These are phyloP conservation scores for Ogataea salicorniae DNA, from an alignment of 805 yeast genomes.

Conservation along the genomic window DNA sequence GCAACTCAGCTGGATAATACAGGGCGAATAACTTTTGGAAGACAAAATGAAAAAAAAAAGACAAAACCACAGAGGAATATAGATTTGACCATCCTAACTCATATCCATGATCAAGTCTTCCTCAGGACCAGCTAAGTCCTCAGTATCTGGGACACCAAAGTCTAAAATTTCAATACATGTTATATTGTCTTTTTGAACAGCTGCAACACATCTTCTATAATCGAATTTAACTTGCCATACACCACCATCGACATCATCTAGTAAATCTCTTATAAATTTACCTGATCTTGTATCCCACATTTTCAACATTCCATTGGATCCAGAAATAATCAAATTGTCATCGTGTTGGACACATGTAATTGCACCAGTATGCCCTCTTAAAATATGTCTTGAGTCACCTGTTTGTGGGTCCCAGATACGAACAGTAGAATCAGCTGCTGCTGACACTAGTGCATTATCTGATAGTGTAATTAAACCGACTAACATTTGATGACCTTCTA, in stretches of 20 bases:
- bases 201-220: constrained; percentile 80
- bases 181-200: constrained; percentile 64
- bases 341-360: constrained; percentile 93
- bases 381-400: constrained; percentile 58
- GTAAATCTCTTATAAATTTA: constrained; percentile 62
- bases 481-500: constrained; percentile 84
- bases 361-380: constrained; percentile 80
- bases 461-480: constrained; percentile 84
- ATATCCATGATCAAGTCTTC: constrained; percentile 11
- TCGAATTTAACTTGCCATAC: constrained; percentile 95
- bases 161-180: constrained; percentile 84
- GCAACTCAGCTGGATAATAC: too few species aligned
- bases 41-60: too few species aligned
- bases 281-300: constrained; percentile 85
- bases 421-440: constrained; percentile 91
- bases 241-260: constrained; percentile 71
- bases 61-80: background rate
- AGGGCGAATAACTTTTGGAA: too few species aligned
- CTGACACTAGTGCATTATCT: constrained; percentile 75
- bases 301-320: constrained; percentile 81
- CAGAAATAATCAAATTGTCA: constrained; percentile 78
- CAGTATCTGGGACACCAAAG: constrained; percentile 43
- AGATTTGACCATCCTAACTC: background rate
- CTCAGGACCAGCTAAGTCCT: constrained; percentile 5
- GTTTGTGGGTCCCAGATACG: constrained; percentile 89